phyloP scores from a whole-genome alignment of 1,284 basidiomycete species.

The Earliella scabrosa region DNA sequence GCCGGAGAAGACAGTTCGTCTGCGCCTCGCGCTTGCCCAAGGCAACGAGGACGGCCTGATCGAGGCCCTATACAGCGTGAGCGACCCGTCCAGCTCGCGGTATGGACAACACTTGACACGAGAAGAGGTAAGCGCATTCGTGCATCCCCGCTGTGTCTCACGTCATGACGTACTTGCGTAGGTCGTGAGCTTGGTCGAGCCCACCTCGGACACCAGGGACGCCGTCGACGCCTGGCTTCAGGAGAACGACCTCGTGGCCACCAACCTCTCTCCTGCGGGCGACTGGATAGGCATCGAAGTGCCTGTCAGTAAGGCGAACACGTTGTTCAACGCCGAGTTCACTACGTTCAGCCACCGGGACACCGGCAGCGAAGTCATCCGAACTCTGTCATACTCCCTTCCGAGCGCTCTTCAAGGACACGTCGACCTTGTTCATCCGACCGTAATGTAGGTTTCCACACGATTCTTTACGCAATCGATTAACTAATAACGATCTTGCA shows the following conservation, averaged over 20 bases:
- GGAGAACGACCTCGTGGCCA: slow-evolving; percentile 37
- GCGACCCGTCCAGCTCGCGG: slow-evolving; percentile 10
- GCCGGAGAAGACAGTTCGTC: slow-evolving; percentile 15
- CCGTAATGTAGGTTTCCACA: slow-evolving; percentile 33
- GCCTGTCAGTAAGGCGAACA: slow-evolving; percentile 41
- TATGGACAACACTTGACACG: slow-evolving; percentile 39
- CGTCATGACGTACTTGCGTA: slow-evolving; percentile 12
- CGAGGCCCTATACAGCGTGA: slow-evolving; percentile 25
- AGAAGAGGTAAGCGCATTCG: slow-evolving; percentile 29
- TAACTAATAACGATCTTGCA: background rate
- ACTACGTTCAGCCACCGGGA: slow-evolving; percentile 39
- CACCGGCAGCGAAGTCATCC: slow-evolving; percentile 34
- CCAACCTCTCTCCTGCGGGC: slow-evolving; percentile 36
- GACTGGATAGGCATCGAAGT: slow-evolving; percentile 45
- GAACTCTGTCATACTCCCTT: slow-evolving; percentile 47
- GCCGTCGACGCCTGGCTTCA: slow-evolving; percentile 43
- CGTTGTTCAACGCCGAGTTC: slow-evolving; percentile 42
- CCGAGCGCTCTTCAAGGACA: slow-evolving; percentile 39
- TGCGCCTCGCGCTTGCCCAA: slow-evolving; percentile 33
- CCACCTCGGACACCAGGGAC: slow-evolving; percentile 35
- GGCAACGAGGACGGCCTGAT: slow-evolving; percentile 34
- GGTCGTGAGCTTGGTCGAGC: slow-evolving; percentile 42
- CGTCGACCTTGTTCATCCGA: slow-evolving; percentile 45
- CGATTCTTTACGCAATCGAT: background rate
- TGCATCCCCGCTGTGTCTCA: background rate